Evolutionary conservation across 1,284 basidiomycete genomes (phyloP), one percentile per base, ranked within the genome.

Genomic region (Ustilago loliicola): DNA sequence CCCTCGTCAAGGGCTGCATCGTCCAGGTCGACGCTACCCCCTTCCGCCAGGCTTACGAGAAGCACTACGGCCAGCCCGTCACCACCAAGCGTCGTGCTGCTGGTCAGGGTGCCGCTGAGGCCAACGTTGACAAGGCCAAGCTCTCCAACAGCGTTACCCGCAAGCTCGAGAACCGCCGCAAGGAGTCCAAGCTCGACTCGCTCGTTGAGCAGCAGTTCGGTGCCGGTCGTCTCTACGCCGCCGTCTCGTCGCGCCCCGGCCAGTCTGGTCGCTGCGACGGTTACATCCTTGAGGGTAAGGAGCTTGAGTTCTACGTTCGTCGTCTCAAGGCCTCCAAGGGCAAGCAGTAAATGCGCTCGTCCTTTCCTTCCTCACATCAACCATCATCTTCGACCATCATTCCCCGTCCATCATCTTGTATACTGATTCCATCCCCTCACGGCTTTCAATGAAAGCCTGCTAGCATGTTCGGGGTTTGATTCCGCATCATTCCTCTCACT

Each of bases 151-250:
- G 68, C 63, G 79, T 84, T 13, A 71, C 72, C 42, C 74, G 79
- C 64, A 85, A 82, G 78, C 71, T 85, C 38, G 82, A 76, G 52
- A 76, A 66, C 69, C 81, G 85, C 29, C 77, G 81, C 64, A 81
- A 84, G 81, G 69, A 77, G 48, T 62, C 65, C 63, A 84, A 84
- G 83, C 65, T 86, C 53, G 85, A 86, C 75, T 67, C 77, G 27
- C 79, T 86, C 47, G 83, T 86, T 50, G 85, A 86, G 81, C 85
- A 85, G 79, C 85, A 86, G 76, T 86, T 86, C 75, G 80, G 83
- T 51, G 83, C 82, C 59, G 85, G 85, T 77, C 79, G 85, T 66
- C 78, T 86, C 23, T 86, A 86, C 79, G 85, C 85, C 61, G 80
- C 75, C 68, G 81, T 86, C 63, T 72, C 83, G 19, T 81, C 79